Evolutionary conservation across 352 stramenopile genomes (phyloP), one percentile per base, ranked within the genome.

Genomic region (Globisporangium iwayamae): DNA sequence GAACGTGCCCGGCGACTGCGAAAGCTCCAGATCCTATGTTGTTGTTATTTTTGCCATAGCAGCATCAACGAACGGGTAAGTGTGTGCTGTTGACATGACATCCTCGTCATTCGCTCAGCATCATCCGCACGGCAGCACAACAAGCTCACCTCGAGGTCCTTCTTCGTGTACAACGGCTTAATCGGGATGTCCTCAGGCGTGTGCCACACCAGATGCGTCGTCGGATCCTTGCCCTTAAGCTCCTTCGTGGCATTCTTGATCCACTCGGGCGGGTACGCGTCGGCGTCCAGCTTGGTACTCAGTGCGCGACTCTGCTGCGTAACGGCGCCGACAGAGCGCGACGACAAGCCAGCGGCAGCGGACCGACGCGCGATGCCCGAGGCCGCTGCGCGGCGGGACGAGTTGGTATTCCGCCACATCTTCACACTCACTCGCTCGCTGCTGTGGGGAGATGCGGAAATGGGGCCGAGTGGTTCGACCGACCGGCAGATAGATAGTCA

Each of bases 171-270:
- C 25, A 99, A 75, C 8, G 96, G 96, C 74, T 98, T 98, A 55
- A 99, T 92, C 36, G 75, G 77, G 63, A 99, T 97, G 14, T 89
- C 94, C 74, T 99, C 96, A 18, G 92, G 88, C 48, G 91, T 97
- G 39, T 83, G 71, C 67, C 80, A 87, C 32, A 90, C 69, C n/a
- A 98, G 73, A 38, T 79, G 75, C 51, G 83, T 75, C 28, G 81
- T 75, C 43, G 78, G 74, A 34, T 90, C 79, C 51, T 92, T 89
- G 34, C 89, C 87, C 63, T 93, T 93, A 52, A 96, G 75, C 74
- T 97, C 87, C 66, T 97, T 88, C 43, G 75, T 82, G 25, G 79
- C 79, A 58, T 81, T 72, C 72, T 81, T 75, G 52, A 82, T 43
- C 75, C 79, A 88, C 48, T 71, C 68, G 54, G 69, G 41, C n/a